Evolutionary conservation across 2,329 filamentous ascomycete species (phyloP).

Genomic region (Pyrenochaeta sp.): DNA sequence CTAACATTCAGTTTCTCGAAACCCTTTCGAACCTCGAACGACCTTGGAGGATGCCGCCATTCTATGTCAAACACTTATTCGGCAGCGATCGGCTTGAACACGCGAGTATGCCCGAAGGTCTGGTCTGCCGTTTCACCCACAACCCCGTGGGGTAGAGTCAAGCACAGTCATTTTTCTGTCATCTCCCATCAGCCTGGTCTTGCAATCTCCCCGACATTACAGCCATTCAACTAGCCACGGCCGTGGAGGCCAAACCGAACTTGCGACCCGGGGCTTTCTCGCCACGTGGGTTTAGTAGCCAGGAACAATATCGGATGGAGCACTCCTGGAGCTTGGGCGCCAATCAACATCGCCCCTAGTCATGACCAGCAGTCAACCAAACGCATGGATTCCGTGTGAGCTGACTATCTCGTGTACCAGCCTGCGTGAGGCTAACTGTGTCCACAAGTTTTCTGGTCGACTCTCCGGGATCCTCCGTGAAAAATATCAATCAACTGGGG

Average conservation of each 20-base stretch:
- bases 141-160: constrained; percentile 21
- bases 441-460: constrained; percentile 2
- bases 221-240: constrained; percentile 1
- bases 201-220: not conserved
- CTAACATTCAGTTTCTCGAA: not conserved
- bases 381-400: not conserved
- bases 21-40: not conserved
- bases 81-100: constrained; percentile 5
- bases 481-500: not conserved
- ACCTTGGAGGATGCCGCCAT: not conserved
- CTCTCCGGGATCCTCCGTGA: constrained; percentile 23
- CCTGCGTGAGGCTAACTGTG: constrained; percentile 2
- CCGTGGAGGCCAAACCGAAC: not conserved
- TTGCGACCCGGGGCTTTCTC: constrained; percentile 12
- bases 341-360: not conserved
- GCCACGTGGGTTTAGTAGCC: constrained; percentile 1
- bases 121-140: constrained; percentile 16
- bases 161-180: constrained; percentile 3
- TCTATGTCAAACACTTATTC: not conserved
- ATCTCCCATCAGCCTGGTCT: constrained; percentile 3
- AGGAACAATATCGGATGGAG: not conserved
- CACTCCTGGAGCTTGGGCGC: not conserved
- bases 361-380: not conserved
- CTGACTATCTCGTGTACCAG: constrained; percentile 8
- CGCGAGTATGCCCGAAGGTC: constrained; percentile 11